Conservation (phyloP, 140 eudicot genomes). For the Ambrosia hybrid region DNA sequence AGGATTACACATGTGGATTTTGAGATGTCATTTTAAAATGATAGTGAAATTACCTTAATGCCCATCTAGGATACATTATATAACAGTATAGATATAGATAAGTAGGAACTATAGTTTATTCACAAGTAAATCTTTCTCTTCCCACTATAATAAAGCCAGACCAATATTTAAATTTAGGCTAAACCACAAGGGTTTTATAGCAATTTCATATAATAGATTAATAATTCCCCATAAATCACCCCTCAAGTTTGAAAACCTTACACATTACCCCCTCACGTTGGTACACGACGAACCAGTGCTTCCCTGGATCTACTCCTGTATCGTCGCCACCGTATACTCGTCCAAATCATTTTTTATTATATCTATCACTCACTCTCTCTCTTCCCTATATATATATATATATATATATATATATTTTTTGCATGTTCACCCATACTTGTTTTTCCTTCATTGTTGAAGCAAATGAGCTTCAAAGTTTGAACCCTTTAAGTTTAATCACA, state of each 20-base stretch:
- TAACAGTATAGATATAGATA: no score
- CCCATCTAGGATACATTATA: no score
- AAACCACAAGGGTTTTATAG: neutral
- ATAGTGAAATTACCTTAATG: no score
- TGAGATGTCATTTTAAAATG: no score
- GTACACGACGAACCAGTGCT: slow-evolving; percentile 23
- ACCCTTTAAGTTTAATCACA: neutral
- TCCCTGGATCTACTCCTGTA: slow-evolving; percentile 36
- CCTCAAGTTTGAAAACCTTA: slow-evolving; percentile 12
- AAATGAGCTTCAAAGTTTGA: slow-evolving; percentile 29
- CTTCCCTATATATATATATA: slow-evolving; percentile 27
- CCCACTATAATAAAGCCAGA: no score
- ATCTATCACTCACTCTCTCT: slow-evolving; percentile 1
- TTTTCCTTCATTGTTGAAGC: slow-evolving; percentile 25
- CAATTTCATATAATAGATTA: neutral
- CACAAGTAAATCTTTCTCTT: no score
- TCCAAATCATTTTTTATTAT: slow-evolving; percentile 19
- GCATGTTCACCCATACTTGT: neutral
- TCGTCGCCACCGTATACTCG: slow-evolving; percentile 40
- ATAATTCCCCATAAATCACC: neutral
- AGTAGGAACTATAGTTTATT: no score
- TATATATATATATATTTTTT: slow-evolving; percentile 31
- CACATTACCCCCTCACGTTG: slow-evolving; percentile 20
- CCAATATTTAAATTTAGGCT: neutral
- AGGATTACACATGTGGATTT: no score